Base-by-base conservation (phyloP, 495 filamentous ascomycete genomes). In the Podospora pseudopauciseta region DNA sequence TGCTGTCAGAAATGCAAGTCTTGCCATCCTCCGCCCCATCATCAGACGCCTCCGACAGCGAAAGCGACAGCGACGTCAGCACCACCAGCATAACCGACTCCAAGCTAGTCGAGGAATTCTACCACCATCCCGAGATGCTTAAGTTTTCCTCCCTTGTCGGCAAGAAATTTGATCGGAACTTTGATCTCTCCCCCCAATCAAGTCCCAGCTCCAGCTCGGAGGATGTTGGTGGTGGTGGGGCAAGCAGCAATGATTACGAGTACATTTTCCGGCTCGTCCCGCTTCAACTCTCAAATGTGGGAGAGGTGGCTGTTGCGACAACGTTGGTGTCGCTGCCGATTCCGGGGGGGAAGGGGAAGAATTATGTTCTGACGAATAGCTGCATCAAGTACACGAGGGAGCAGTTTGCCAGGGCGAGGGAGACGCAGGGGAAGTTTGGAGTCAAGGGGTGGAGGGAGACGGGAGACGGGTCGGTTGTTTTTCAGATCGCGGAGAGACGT, bases 401-500 rank as follows among this genome's bases (percentile, higher is more conserved):
- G 23, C 55, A 58, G 55, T 58, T 58, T 23, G 55, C n/a, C 6
- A 58, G 18, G 13, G 55, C 55, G 11, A 19, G 55, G n/a, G 55
- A 58, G 23, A 58, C n/a, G 55, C 23, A 20, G 55, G 55, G 55
- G n/a, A 58, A 58, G n/a, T 58, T 58, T 58, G 55, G 55, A 18
- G 55, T 58, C 6, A 58, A 18, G 23, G 55, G n/a, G 55, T 19
- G 23, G 55, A 58, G 55, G 19, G 55, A 58, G 55, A 58, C 55
- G 55, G 55, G 55, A 1, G 55, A 58, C 18, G n/a, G 55, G 55
- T 58, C 55, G 55, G 55, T 58, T 20, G 55, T 58, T 58, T 58
- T 58, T 58, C 55, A 58, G 18, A 58, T 58, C 26, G 55, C 55
- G 55, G 55, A 58, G 23, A 58, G 56, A 20, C 56, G 56, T 58